These are phyloP conservation scores for Exophiala sp. DNA, from an alignment of 2,329 filamentous ascomycete species.

Conservation along the genomic window DNA sequence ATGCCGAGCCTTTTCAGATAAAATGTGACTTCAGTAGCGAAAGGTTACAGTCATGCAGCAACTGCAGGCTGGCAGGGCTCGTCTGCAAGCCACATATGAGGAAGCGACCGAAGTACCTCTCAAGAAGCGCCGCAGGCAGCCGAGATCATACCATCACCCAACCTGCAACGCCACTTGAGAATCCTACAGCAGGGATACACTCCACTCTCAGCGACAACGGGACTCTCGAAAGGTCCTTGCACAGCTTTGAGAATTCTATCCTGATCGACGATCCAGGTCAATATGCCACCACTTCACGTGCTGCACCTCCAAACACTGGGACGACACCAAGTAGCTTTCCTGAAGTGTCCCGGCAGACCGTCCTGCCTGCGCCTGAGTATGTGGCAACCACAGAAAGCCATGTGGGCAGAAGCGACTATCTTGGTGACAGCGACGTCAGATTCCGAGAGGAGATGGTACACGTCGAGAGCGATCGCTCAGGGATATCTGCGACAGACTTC, in stretches of 20 bases:
- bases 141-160: background rate
- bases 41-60: conserved; percentile 1
- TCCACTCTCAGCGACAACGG: background rate
- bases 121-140: background rate
- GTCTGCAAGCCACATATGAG: conserved; percentile 8
- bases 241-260: background rate
- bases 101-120: conserved; percentile 9
- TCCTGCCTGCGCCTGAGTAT: conserved; percentile 1
- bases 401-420: conserved; percentile 10
- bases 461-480: background rate
- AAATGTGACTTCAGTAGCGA: conserved; percentile 7
- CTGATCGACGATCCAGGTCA: background rate
- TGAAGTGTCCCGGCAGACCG: background rate
- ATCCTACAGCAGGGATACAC: background rate
- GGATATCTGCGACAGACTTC: conserved; percentile 2
- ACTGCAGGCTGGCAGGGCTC: conserved; percentile 4
- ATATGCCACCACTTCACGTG: background rate
- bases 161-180: background rate
- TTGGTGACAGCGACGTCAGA: conserved; percentile 3
- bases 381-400: conserved; percentile 12
- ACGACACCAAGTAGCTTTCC: background rate
- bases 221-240: background rate
- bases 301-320: background rate
- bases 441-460: conserved; percentile 11
- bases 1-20: conserved; percentile 1